Evolutionary conservation across 805 yeast genomes (phyloP), one percentile per base, ranked within the genome.

Genomic region (Cyberlindnera amylophila): DNA sequence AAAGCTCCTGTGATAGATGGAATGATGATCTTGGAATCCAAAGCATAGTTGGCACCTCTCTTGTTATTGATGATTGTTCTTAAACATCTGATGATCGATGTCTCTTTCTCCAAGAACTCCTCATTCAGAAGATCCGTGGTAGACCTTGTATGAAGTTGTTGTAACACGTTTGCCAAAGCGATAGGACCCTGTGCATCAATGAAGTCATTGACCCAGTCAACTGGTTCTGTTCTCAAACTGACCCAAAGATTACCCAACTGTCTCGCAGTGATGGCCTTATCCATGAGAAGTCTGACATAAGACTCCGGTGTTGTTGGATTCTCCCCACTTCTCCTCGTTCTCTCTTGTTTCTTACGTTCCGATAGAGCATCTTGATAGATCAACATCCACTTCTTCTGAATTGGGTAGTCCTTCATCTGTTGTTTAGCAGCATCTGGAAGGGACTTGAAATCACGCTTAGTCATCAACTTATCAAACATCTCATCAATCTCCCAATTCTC

Each of bases 321-420:
- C 10, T 55, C 61, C 17, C 62, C 53, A 41, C 51, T 42, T 45
- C 52, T 45, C 32, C 49, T 57, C 13, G 70, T 63, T 34, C 70
- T 61, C 42, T 67, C 67, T 40, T 62, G 56, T 51, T 82, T 79
- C 54, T 82, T 83, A 54, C 71, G 71, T 55, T 89, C 96, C 6
- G 90, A 76, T 35, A 86, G 72, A 18, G 83, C 79, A 61, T 89
- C 96, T 61, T 90, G 97, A 51, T 84, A 79, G 32, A 90, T 82
- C 51, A 90, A 72, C 82, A 86, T 81, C 96, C 96, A 89, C 64
- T 91, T 91, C 54, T 88, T 86, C 37, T 83, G 86, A 0, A 77
- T 67, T 33, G 84, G 76, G 58, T 84, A 89, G 52, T 74, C 75
- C 55, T 78, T 71, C 85, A 91, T 80, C 57, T 86, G 93, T 42